Evolutionary conservation across 768 basidiomycete species (phyloP), one percentile per base, ranked within the genome.

Genomic region (Lactarius hengduanensis): DNA sequence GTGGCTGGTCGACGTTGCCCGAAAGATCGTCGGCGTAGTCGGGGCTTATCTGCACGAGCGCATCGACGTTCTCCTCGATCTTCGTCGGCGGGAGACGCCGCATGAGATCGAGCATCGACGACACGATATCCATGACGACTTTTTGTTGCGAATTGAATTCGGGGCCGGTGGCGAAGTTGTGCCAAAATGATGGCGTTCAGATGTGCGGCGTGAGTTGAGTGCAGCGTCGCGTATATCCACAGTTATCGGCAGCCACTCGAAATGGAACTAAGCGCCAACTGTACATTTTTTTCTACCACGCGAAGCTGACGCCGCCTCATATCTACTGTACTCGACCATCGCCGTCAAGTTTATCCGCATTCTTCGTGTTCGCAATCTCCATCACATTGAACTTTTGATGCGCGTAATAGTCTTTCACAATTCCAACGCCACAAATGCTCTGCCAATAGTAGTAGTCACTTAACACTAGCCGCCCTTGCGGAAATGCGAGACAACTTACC

Each of bases 11-110:
- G 65, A 98, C 94, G 69, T 91, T 94, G 54, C 92, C 90, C 56
- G 97, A 82, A 22, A 99, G 84, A 80, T 98, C 97, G 73, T 98
- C 97, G 9, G 94, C 91, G 73, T 92, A 89, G 74, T 98, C 96
- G 36, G 96, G 96, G 66, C 88, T 90, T 74, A 98, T 88, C 57
- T 80, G 80, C 66, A 92, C 86, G 34, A 98, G 87, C 32, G 87
- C 82, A 57, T 86, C 80, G 69, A 98, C 87, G 78, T 96, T 98
- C 75, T 91, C 86, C 74, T 94, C 89, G 56, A 95, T 90, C 22
- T 87, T 80, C 9, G 88, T 91, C 3, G 97, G 96, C 9, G 97
- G 97, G n/a, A 98, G 84, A 18, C 97, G 90, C 62, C 97, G 86
- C 85, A 96, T 91, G 57, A 98, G 85, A 79, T 98, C 96, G 47